Base-by-base conservation (phyloP, 129 eudicot genomes). In the Tagetes patula region DNA sequence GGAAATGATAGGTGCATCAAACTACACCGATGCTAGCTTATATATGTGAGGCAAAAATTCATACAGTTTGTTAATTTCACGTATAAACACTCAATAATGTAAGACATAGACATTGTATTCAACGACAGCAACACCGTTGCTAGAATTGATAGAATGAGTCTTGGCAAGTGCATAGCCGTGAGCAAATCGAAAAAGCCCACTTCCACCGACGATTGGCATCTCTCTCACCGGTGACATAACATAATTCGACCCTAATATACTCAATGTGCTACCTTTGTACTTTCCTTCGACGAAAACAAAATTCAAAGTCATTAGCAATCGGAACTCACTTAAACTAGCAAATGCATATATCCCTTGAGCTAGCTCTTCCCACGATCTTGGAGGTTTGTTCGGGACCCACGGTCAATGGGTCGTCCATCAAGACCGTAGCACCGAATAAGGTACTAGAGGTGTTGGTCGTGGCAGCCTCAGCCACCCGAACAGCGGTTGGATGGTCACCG, bases 201-300 rank as follows among this genome's bases (percentile, higher is more conserved):
- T 81, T 13, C 88, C 88, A n/a, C 85, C 82, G 3, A 76, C 80
- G n/a, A 80, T 68, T 20, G 77, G 82, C 85, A 84, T 73, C 74
- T 84, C 88, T 49, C 88, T 74, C 47, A 81, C 75, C 1, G 55
- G 11, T 3, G 82, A 45, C 13, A 84, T 48, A 56, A 78, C 78
- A 0, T 6, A n/a, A 53, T 84, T 84, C 45, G 79, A 43, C 20
- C 88, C 88, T 8, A 84, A 11, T 52, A 84, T 64, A 43, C 83
- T 81, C 53, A 81, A 62, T 9, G 75, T 84, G 53, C 88, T 84
- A 37, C 88, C 85, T 40, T 84, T 84, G 11, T 81, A 84, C 58
- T 81, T 62, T 34, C 85, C 83, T 39, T 73, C 83, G 0, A 61
- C 2, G 14, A 84, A 84, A 13, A 61, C 83, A 10, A 68, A 77